These are phyloP conservation scores for Mycena capillaripes DNA, from an alignment of 768 basidiomycete genomes.

Conservation along the genomic window DNA sequence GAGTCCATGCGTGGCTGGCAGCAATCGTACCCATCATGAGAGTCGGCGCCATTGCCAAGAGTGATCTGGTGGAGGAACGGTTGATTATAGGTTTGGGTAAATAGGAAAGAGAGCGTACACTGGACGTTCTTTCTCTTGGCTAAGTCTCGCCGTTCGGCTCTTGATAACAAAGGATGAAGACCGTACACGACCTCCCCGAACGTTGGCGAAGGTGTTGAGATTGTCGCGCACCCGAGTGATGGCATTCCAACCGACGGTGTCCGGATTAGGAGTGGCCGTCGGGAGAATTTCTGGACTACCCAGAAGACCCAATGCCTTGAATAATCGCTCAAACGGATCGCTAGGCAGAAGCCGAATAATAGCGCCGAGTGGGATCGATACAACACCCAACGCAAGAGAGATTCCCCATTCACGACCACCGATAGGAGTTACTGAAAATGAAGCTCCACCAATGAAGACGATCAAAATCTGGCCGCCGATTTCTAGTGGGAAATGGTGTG, in stretches of 20 bases:
- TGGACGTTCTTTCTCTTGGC: slow-evolving; percentile 62
- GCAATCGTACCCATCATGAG: slow-evolving; percentile 82
- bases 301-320: slow-evolving; percentile 70
- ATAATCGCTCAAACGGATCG: slow-evolving; percentile 76
- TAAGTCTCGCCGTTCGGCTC: slow-evolving; percentile 75
- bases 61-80: slow-evolving; percentile 47
- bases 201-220: slow-evolving; percentile 81
- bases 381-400: slow-evolving; percentile 86
- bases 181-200: slow-evolving; percentile 91
- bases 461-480: slow-evolving; percentile 89
- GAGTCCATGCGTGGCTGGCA: slow-evolving; percentile 72
- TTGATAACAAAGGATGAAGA: slow-evolving; percentile 89
- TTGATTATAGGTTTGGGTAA: not conserved
- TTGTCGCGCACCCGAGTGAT: slow-evolving; percentile 90
- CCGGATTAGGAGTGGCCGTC: slow-evolving; percentile 67
- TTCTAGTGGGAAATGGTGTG: slow-evolving; percentile 63
- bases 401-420: slow-evolving; percentile 94
- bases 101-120: slow-evolving; percentile 49
- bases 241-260: slow-evolving; percentile 76
- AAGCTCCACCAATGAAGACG: slow-evolving; percentile 91
- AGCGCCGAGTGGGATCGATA: slow-evolving; percentile 90
- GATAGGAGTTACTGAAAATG: slow-evolving; percentile 89
- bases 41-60: slow-evolving; percentile 84
- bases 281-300: slow-evolving; percentile 78
- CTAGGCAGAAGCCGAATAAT: slow-evolving; percentile 88